A percentile compares a stretch with the other conserved stretches of the same genome.
Conservation (phyloP, 352 stramenopile species). For the Pythium angustatum region DNA sequence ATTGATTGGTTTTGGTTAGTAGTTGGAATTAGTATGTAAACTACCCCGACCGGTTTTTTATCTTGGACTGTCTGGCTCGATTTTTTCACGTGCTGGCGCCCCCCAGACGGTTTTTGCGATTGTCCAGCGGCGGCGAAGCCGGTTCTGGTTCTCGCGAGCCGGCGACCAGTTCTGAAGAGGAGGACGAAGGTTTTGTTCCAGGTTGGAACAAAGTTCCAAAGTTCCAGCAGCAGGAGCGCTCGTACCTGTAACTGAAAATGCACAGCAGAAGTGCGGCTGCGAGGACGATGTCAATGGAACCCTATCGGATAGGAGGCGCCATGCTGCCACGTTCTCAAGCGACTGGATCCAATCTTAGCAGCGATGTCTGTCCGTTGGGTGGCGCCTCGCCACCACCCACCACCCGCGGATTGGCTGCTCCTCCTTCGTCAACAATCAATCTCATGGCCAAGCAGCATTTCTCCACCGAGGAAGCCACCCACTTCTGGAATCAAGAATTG, state of each 20-base stretch:
- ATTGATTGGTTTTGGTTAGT: too few relatives aligned
- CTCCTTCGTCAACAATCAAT: not conserved
- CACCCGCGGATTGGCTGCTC: not conserved
- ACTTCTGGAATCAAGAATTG: not conserved
- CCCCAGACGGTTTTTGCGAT: not conserved
- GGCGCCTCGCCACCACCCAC: not conserved
- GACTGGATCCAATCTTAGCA: too few relatives aligned
- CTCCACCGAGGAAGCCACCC: slow-evolving; percentile 2
- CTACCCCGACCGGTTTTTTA: too few relatives aligned
- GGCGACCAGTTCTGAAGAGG: not conserved
- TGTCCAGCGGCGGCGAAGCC: not conserved
- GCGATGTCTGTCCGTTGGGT: not conserved
- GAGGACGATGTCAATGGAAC: too few relatives aligned
- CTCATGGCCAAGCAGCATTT: not conserved
- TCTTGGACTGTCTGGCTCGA: slow-evolving; percentile 2
- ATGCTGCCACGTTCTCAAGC: not conserved
- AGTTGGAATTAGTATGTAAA: too few relatives aligned
- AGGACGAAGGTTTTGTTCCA: slow-evolving; percentile 1
- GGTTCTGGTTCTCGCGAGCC: not conserved
- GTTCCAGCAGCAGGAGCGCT: too few relatives aligned
- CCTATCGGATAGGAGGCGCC: too few relatives aligned
- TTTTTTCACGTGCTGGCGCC: not conserved
- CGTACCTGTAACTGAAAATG: too few relatives aligned
- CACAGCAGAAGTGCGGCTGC: too few relatives aligned
- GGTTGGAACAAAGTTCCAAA: not conserved